Evolutionary conservation across 306 rosid species (phyloP).

Genomic region (Rosa multiflora): DNA sequence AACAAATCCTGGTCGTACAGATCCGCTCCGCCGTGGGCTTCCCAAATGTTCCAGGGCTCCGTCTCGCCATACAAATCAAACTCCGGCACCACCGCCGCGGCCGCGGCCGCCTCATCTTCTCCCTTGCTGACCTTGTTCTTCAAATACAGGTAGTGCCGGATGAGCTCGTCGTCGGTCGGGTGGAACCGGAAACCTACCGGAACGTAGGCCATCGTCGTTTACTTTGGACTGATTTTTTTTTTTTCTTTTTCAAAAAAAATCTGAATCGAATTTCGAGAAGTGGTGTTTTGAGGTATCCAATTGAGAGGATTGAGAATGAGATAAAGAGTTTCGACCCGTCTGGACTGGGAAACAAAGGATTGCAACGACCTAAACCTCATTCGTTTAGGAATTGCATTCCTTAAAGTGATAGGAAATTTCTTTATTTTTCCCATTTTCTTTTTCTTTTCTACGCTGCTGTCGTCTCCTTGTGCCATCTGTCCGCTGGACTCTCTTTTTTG

Average conservation of each 20-base stretch:
- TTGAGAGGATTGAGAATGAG: too few relatives aligned
- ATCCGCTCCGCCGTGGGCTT: not conserved
- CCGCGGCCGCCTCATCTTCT: not conserved
- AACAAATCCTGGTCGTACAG: constrained; percentile 1
- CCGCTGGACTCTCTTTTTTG: not conserved
- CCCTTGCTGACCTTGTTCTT: not conserved
- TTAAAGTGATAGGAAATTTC: constrained; percentile 15
- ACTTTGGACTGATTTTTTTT: not conserved
- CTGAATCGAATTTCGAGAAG: too few relatives aligned
- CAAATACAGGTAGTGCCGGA: not conserved
- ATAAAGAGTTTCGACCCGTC: not conserved
- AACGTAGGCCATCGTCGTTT: not conserved
- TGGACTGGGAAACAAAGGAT: not conserved
- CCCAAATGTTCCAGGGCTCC: constrained; percentile 9
- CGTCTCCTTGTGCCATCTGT: not conserved
- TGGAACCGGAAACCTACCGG: constrained; percentile 15
- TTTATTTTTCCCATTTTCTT: not conserved
- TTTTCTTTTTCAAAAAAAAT: too few relatives aligned
- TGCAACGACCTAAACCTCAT: not conserved
- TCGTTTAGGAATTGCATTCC: constrained; percentile 12
- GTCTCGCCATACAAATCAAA: not conserved
- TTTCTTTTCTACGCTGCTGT: not conserved
- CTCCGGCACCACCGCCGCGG: not conserved
- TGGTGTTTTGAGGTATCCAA: too few relatives aligned
- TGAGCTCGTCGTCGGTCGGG: not conserved